Percentiles rank a stretch among this genome's conserved stretches.
phyloP scores from a whole-genome alignment of 176 grass and related monocot genomes.

The Triticum turgidum region DNA sequence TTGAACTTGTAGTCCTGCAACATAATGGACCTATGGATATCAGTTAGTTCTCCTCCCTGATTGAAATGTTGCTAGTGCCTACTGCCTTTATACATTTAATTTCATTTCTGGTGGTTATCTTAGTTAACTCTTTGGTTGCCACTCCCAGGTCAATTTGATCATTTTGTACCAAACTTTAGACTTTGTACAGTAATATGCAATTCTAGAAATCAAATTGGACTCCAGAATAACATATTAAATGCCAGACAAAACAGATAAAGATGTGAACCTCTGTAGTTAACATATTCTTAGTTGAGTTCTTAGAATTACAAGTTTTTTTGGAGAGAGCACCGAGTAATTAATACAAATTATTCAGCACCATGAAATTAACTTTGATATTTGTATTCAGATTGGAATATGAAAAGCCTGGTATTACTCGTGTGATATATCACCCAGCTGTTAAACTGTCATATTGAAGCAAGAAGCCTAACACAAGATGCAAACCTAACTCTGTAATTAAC shows the following conservation, averaged over 20 bases:
- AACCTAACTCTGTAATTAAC: neutral
- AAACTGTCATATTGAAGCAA: neutral
- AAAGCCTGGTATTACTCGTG: neutral
- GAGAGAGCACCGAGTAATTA: neutral
- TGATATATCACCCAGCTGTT: neutral
- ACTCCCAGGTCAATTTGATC: neutral
- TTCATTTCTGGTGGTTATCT: conserved; percentile 8
- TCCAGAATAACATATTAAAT: neutral
- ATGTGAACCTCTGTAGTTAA: neutral
- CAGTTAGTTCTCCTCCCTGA: neutral
- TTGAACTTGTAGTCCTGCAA: neutral
- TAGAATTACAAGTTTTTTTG: neutral
- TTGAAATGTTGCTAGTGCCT: neutral
- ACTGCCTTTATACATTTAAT: neutral
- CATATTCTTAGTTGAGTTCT: too few relatives aligned
- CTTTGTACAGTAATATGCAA: neutral
- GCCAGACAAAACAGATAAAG: neutral
- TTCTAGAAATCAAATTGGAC: neutral
- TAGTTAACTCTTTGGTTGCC: conserved; percentile 1
- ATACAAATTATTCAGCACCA: neutral
- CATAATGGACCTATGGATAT: neutral
- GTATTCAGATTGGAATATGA: neutral
- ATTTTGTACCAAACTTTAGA: neutral
- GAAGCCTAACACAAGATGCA: neutral
- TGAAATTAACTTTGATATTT: neutral